phyloP scores from a whole-genome alignment of 129 eudicot genomes.

The Flaveria trinervia region DNA sequence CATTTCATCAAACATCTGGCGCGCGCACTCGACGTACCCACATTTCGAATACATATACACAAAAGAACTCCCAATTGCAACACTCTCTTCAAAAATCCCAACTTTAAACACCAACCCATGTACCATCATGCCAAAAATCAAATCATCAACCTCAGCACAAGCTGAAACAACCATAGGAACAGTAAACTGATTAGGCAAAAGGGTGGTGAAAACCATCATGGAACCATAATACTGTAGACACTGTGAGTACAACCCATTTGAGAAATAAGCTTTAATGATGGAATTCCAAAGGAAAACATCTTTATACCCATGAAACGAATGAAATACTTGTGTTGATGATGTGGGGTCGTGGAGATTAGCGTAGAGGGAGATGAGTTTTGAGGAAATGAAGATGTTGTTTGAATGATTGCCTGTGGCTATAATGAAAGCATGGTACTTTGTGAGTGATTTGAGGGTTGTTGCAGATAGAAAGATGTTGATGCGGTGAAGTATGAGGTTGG shows the following conservation, averaged over 20 bases:
- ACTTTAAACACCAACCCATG: slow-evolving; percentile 69
- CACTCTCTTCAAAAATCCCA: slow-evolving; percentile 41
- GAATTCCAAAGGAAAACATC: slow-evolving; percentile 82
- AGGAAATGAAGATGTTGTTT: slow-evolving; percentile 56
- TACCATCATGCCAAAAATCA: slow-evolving; percentile 35
- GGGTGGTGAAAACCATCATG: slow-evolving; percentile 46
- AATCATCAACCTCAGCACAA: slow-evolving; percentile 59
- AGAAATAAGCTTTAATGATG: slow-evolving; percentile 65
- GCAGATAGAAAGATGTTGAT: slow-evolving; percentile 49
- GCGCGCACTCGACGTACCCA: slow-evolving; percentile 53
- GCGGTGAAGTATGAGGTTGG: slow-evolving; percentile 34
- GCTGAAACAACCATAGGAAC: slow-evolving; percentile 77
- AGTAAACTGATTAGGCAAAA: slow-evolving; percentile 58
- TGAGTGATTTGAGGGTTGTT: slow-evolving; percentile 36
- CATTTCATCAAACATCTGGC: slow-evolving; percentile 73
- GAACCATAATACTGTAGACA: slow-evolving; percentile 46
- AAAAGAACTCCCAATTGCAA: slow-evolving; percentile 64
- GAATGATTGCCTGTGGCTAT: slow-evolving; percentile 58
- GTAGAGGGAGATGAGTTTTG: slow-evolving; percentile 74
- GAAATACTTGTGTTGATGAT: slow-evolving; percentile 47
- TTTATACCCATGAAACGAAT: slow-evolving; percentile 38
- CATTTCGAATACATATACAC: slow-evolving; percentile 78
- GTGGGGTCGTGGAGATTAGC: slow-evolving; percentile 46
- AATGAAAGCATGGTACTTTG: slow-evolving; percentile 52
- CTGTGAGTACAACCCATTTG: slow-evolving; percentile 43